Percentiles rank a stretch among this genome's conserved stretches.
Evolutionary conservation across 768 basidiomycete species (phyloP).

Genomic region (Kwoniella dejecticola): DNA sequence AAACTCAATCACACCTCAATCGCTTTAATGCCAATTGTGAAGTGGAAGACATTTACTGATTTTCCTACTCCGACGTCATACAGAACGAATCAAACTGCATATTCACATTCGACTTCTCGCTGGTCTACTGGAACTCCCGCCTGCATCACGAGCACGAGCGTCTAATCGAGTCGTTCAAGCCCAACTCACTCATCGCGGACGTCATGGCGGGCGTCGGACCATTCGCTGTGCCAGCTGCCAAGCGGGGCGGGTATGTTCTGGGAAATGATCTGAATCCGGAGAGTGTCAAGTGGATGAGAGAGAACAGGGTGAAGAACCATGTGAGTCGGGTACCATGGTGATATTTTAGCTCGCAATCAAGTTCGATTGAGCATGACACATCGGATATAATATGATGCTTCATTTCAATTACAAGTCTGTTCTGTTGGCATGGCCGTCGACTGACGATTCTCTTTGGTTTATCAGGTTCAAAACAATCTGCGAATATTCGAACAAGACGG

Average conservation of each 20-base stretch:
- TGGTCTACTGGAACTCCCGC: constrained; percentile 98
- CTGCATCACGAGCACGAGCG: constrained; percentile 88
- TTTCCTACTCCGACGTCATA: neutral
- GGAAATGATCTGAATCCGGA: constrained; percentile 95
- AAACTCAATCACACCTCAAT: neutral
- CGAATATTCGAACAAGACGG: constrained; percentile 81
- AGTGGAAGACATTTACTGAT: neutral
- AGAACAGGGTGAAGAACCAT: constrained; percentile 75
- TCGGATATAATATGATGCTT: too few relatives aligned
- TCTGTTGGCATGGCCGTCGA: too few relatives aligned
- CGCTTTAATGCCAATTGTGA: neutral
- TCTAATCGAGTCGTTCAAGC: constrained; percentile 71
- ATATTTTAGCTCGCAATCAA: neutral
- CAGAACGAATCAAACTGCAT: constrained; percentile 84
- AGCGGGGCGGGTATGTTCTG: constrained; percentile 82
- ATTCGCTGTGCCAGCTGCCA: constrained; percentile 89
- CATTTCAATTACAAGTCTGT: too few relatives aligned
- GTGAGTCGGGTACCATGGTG: constrained; percentile 58
- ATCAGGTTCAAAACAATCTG: constrained; percentile 75
- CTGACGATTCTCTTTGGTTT: too few relatives aligned
- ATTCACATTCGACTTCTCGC: constrained; percentile 90
- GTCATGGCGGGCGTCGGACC: constrained; percentile 98
- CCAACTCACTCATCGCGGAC: constrained; percentile 74
- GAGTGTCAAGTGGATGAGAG: constrained; percentile 72
- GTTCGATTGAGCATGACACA: neutral